phyloP scores from a whole-genome alignment of 345 rosid genomes.

The Euphorbia peplus region DNA sequence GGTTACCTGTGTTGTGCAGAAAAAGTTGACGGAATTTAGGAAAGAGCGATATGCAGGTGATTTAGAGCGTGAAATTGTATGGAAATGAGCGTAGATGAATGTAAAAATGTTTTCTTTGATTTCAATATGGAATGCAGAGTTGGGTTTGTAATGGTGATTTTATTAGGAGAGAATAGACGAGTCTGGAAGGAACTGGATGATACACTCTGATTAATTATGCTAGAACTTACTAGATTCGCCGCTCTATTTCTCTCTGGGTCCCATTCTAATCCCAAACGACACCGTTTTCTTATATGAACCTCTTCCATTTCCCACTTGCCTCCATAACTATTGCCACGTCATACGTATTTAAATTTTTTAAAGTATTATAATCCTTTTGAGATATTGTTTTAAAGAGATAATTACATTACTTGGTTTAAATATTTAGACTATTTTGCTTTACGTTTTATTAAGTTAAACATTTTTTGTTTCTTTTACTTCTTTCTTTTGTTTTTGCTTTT shows the following conservation, averaged over 20 bases:
- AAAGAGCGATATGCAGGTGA: not conserved
- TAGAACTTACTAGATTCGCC: conserved; percentile 30
- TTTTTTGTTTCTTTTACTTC: too few species aligned
- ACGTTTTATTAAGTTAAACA: too few species aligned
- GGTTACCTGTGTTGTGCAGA: not conserved
- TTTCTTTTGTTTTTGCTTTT: too few species aligned
- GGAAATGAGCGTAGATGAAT: not conserved
- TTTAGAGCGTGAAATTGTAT: too few species aligned
- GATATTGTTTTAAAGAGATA: too few species aligned
- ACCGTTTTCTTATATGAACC: not conserved
- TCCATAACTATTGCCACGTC: not conserved
- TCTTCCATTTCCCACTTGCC: not conserved
- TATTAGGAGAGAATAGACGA: conserved; percentile 8
- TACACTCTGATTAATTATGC: conserved; percentile 5
- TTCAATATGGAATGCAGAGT: not conserved
- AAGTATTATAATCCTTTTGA: too few species aligned
- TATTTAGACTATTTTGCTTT: too few species aligned
- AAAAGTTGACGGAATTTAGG: not conserved
- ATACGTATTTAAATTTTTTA: too few species aligned
- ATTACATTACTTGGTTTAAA: too few species aligned
- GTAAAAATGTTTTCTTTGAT: not conserved
- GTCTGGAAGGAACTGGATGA: conserved; percentile 31
- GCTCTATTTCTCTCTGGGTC: not conserved
- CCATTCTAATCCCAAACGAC: not conserved
- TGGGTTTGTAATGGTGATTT: accelerated